phyloP scores from a whole-genome alignment of 148 eudicot species.

The Limonium bicolor region DNA sequence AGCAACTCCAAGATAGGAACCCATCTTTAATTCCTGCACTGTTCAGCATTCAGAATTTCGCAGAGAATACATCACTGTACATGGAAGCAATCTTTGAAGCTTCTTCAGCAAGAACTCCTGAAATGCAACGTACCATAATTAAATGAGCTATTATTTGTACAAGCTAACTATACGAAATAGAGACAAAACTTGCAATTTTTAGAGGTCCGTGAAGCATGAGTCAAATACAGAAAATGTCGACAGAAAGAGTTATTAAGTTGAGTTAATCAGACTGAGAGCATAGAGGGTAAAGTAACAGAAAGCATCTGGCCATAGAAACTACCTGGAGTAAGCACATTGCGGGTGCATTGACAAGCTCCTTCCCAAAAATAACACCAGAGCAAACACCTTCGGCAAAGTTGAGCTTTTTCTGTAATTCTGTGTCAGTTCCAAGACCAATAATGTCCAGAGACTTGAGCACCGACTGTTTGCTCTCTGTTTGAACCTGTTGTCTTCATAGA shows the following conservation, averaged over 20 bases:
- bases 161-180: not conserved
- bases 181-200: not conserved
- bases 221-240: not conserved
- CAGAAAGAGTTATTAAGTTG: not conserved
- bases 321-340: conserved; percentile 98
- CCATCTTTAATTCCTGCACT: conserved; percentile 92
- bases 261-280: not conserved
- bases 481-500: conserved; percentile 76
- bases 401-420: conserved; percentile 66
- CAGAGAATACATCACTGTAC: conserved; percentile 70
- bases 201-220: no score
- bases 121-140: not conserved
- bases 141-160: not conserved
- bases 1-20: conserved; percentile 92
- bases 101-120: conserved; percentile 84
- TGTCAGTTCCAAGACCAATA: conserved; percentile 80
- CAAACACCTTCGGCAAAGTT: conserved; percentile 50
- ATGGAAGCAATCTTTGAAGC: conserved; percentile 69
- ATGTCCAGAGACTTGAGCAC: conserved; percentile 60
- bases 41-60: conserved; percentile 61
- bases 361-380: conserved; percentile 73
- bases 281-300: not conserved
- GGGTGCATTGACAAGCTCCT: conserved; percentile 89
- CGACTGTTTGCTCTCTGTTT: conserved; percentile 77
- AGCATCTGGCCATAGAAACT: not conserved